Conservation (phyloP, 208 protist genomes). For the Crithidia thermophila region DNA sequence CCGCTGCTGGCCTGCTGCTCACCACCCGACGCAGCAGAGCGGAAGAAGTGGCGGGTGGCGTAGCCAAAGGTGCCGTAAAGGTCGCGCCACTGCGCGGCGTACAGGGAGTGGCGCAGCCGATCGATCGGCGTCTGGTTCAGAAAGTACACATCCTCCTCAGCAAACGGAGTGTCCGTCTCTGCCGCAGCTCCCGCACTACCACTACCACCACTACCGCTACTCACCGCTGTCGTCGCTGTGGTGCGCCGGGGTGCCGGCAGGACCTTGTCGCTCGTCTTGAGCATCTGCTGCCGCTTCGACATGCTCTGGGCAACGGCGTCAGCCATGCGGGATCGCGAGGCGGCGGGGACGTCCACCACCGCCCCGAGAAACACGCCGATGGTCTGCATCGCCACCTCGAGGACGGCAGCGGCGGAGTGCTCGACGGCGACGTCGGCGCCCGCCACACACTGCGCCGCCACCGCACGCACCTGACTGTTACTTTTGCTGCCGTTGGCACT, state of each 20-base stretch:
- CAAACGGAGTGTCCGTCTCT: neutral
- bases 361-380: conserved; percentile 20
- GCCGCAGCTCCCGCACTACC: conserved; percentile 1
- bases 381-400: conserved; percentile 32
- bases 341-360: conserved; percentile 24
- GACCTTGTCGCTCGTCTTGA: neutral
- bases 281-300: conserved; percentile 19
- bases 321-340: conserved; percentile 28
- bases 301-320: conserved; percentile 36
- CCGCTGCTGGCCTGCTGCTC: neutral
- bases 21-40: neutral
- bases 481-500: neutral
- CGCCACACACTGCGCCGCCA: conserved; percentile 21
- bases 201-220: too few species aligned
- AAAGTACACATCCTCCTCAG: conserved; percentile 25
- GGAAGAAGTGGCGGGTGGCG: conserved; percentile 29
- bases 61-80: conserved; percentile 37
- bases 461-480: neutral
- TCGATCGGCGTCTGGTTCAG: conserved; percentile 25
- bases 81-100: conserved; percentile 39
- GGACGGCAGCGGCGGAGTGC: conserved; percentile 25
- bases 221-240: neutral
- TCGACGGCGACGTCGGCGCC: conserved; percentile 15
- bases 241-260: neutral
- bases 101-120: conserved; percentile 27